These are phyloP conservation scores for Crithidia acanthocephali DNA, from an alignment of 208 protist genomes.

Conservation along the genomic window DNA sequence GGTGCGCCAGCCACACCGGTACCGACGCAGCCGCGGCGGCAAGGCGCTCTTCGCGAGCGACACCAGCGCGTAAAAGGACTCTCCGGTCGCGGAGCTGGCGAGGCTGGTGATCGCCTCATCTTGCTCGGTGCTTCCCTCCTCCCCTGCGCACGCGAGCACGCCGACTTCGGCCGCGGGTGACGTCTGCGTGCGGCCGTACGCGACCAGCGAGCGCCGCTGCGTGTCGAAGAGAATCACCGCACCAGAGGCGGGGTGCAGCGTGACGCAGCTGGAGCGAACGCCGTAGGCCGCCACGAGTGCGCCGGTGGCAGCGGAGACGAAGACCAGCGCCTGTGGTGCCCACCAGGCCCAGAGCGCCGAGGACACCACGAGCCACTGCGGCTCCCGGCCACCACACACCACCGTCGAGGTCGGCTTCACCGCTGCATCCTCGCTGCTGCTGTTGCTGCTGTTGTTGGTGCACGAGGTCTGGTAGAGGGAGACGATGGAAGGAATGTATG, in stretches of 20 bases:
- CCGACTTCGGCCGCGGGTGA: not conserved
- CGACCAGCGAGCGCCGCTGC: slow-evolving; percentile 23
- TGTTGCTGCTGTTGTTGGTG: not conserved
- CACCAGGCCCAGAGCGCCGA: slow-evolving; percentile 31
- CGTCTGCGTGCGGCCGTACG: slow-evolving; percentile 17
- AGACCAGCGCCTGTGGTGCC: slow-evolving; percentile 22
- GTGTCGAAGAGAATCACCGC: slow-evolving; percentile 23
- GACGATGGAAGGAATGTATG: not conserved
- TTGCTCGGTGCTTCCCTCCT: not conserved
- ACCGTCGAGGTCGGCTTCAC: not conserved
- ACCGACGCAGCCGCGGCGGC: slow-evolving; percentile 22
- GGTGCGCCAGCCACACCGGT: slow-evolving; percentile 22
- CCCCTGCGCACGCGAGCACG: not conserved
- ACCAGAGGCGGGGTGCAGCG: slow-evolving; percentile 29
- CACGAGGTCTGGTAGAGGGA: not conserved
- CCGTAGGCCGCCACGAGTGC: slow-evolving; percentile 6
- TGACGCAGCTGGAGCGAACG: slow-evolving; percentile 10
- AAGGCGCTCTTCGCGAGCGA: not conserved
- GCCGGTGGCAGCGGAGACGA: slow-evolving; percentile 17
- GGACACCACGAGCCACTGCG: slow-evolving; percentile 15
- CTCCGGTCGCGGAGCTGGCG: slow-evolving; percentile 23
- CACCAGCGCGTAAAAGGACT: slow-evolving; percentile 28
- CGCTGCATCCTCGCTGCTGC: not conserved
- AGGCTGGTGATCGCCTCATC: slow-evolving; percentile 12
- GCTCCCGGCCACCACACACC: not conserved